A percentile compares a stretch with the other conserved stretches of the same genome.
Conservation (phyloP, 768 basidiomycete species). For the Tylopilus subfusipes region DNA sequence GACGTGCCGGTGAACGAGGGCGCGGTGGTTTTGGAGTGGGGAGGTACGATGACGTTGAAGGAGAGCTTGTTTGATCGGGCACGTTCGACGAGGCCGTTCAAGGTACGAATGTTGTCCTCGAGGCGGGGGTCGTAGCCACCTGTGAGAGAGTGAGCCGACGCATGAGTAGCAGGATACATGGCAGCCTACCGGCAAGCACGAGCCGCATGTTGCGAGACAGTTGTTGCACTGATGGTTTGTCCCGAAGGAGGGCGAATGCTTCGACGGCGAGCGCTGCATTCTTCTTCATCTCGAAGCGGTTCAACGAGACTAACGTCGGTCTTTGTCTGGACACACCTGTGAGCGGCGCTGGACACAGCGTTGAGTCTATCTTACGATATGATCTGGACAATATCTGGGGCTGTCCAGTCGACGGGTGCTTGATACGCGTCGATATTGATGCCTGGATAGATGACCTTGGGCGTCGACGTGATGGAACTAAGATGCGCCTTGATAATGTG, state of each 20-base stretch:
- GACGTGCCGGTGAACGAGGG: slow-evolving; percentile 43
- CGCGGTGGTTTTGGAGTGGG: slow-evolving; percentile 35
- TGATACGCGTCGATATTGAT: slow-evolving; percentile 81
- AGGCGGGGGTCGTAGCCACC: slow-evolving; percentile 91
- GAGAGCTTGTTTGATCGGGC: slow-evolving; percentile 53
- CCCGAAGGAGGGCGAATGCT: slow-evolving; percentile 62
- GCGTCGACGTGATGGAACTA: slow-evolving; percentile 55
- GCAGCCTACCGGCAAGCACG: slow-evolving; percentile 66
- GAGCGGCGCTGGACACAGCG: not conserved
- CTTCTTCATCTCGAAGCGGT: slow-evolving; percentile 96
- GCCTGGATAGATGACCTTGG: slow-evolving; percentile 90
- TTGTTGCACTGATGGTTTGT: slow-evolving; percentile 17
- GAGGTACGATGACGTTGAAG: slow-evolving; percentile 53
- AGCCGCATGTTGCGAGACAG: slow-evolving; percentile 50
- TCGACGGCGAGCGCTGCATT: slow-evolving; percentile 79
- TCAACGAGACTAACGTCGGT: slow-evolving; percentile 82
- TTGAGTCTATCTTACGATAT: slow-evolving; percentile 45
- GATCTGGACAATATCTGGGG: slow-evolving; percentile 52
- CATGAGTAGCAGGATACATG: not conserved
- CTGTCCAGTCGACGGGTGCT: slow-evolving; percentile 35
- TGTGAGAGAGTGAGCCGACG: slow-evolving; percentile 26
- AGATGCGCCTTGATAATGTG: slow-evolving; percentile 76
- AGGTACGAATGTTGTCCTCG: slow-evolving; percentile 75
- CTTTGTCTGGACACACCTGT: slow-evolving; percentile 40
- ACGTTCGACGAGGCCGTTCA: slow-evolving; percentile 58